These are phyloP conservation scores for Chrysoporthe deuterocubensis DNA, from an alignment of 2,329 filamentous ascomycete species.

Conservation along the genomic window DNA sequence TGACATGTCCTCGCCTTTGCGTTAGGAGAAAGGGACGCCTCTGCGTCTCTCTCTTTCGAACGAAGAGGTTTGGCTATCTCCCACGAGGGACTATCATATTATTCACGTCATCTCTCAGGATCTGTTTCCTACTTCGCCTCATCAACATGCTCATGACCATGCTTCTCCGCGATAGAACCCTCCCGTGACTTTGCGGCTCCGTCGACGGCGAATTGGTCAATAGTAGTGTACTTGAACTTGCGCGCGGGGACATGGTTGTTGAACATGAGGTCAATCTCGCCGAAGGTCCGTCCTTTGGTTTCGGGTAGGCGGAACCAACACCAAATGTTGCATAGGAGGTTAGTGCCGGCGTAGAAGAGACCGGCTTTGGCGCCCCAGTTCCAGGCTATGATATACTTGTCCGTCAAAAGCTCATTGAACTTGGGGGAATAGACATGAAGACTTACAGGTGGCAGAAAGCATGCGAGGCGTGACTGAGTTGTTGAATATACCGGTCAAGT, in stretches of 20 bases:
- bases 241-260: slow-evolving; percentile 31
- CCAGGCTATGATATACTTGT: slow-evolving; percentile 30
- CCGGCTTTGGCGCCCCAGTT: slow-evolving; percentile 38
- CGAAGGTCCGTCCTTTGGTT: slow-evolving; percentile 32
- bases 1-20: no score
- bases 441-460: slow-evolving; percentile 34
- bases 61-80: no score
- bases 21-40: no score
- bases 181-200: not conserved
- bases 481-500: slow-evolving; percentile 33
- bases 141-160: slow-evolving; percentile 9
- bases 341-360: slow-evolving; percentile 37
- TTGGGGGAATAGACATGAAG: no score
- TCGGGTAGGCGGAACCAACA: slow-evolving; percentile 39
- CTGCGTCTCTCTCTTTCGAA: no score
- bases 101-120: not conserved
- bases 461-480: slow-evolving; percentile 36
- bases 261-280: slow-evolving; percentile 35
- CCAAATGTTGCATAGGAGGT: slow-evolving; percentile 37
- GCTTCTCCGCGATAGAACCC: slow-evolving; percentile 21
- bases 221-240: slow-evolving; percentile 34
- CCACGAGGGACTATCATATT: no score
- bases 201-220: slow-evolving; percentile 31
- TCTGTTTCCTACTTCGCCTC: not conserved
- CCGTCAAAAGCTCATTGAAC: not conserved